Evolutionary conservation across 192 early-diverging fungal genomes (phyloP), one percentile per base, ranked within the genome.

Genomic region (Gryganskiella cystojenkinii): DNA sequence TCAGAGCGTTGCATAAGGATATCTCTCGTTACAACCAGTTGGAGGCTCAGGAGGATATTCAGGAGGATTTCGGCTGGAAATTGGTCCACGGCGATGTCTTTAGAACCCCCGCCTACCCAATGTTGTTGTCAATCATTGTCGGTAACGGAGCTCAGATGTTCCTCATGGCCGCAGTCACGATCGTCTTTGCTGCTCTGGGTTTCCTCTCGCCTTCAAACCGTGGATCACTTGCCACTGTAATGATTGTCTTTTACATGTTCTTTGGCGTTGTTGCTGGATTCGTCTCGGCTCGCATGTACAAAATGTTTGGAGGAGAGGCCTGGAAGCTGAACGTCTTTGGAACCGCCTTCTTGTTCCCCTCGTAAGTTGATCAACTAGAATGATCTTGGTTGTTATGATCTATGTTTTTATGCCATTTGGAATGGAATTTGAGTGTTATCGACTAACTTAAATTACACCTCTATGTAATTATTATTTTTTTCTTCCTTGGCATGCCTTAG

Each of bases 1-100:
- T 95, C 46, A 89, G 97, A 14, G 92, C 96, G 19, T 84, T 99
- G 55, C 92, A 92, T 76, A 92, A 93, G 69, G 97, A 99, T 79
- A 95, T 94, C 82, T 91, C 95, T 17, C 90, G 97, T 13, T 99
- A 99, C 79, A 95, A 99, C 64, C 83, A 84, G 7, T 57, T 86
- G 57, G 87, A 88, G 34, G 84, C 83, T 11, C 83, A 88, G 53
- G 90, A 93, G 61, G 90, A 93, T 67, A 80, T 93, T 44, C 91
- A 92, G 60, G 97, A 98, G 68, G 97, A 99, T 64, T 97, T 93
- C 89, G 97, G 97, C 3, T 99, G 97, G 97, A 99, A 98, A 79
- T 88, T 95, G 27, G 94, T 99, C 10, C 97, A 99, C 54, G 95
- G 95, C 31, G 97, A 99, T 80, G 95, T 99, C 28, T 99, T 99